These are phyloP conservation scores for Bipolaris cookei DNA, from an alignment of 2,329 filamentous ascomycete species.

Conservation along the genomic window DNA sequence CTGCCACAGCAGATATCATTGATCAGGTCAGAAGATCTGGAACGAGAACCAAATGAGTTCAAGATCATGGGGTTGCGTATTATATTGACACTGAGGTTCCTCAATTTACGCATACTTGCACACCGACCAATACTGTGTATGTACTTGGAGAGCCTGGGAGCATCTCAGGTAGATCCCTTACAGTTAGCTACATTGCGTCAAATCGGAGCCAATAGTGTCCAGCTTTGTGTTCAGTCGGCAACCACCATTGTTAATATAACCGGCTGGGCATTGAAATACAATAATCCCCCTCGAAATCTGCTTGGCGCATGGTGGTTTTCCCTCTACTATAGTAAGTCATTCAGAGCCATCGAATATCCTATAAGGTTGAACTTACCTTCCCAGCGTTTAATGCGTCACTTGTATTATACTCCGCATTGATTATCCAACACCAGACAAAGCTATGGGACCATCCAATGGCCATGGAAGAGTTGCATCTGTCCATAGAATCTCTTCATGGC, in stretches of 20 bases:
- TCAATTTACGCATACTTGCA: conserved; percentile 51
- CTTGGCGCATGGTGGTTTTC: conserved; percentile 54
- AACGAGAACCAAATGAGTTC: not conserved
- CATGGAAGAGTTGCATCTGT: conserved; percentile 14
- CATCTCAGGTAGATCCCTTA: conserved; percentile 13
- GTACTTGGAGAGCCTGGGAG: conserved; percentile 40
- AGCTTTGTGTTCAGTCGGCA: conserved; percentile 45
- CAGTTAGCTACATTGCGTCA: conserved; percentile 38
- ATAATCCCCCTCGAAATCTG: conserved; percentile 24
- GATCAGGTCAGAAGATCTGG: not conserved
- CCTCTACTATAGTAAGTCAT: conserved; percentile 47
- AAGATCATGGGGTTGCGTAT: conserved; percentile 46
- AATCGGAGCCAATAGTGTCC: conserved; percentile 43
- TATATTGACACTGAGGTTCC: conserved; percentile 54
- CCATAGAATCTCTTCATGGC: conserved; percentile 8
- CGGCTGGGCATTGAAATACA: conserved; percentile 29
- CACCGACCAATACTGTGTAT: conserved; percentile 52
- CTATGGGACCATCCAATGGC: conserved; percentile 6
- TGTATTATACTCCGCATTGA: conserved; percentile 40
- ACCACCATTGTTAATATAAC: conserved; percentile 46
- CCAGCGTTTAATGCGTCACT: conserved; percentile 39
- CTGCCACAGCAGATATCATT: conserved; percentile 41
- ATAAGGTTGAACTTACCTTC: not conserved
- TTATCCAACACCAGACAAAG: conserved; percentile 24
- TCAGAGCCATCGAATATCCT: not conserved